Evolutionary conservation across 495 filamentous ascomycete species (phyloP).

Genomic region (Aeminium ludgeri): DNA sequence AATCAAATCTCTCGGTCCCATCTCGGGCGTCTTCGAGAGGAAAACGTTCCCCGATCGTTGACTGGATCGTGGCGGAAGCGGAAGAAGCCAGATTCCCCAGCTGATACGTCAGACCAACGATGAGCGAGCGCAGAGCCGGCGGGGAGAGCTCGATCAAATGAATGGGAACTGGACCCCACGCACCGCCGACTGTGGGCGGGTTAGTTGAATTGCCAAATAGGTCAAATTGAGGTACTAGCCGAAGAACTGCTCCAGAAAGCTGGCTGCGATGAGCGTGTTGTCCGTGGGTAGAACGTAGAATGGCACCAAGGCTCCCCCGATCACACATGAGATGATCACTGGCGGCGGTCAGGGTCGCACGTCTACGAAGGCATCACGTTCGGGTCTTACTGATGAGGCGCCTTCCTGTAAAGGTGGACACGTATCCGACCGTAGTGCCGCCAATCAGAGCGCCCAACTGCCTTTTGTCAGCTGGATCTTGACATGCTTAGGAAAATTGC

Average conservation of each 20-base stretch:
- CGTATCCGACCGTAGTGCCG: slow-evolving; percentile 23
- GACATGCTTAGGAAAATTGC: too few relatives aligned
- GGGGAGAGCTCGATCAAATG: slow-evolving; percentile 26
- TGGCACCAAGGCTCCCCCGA: slow-evolving; percentile 24
- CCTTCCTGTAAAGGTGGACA: slow-evolving; percentile 25
- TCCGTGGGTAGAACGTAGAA: slow-evolving; percentile 22
- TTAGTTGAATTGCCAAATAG: too few relatives aligned
- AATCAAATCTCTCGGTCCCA: slow-evolving; percentile 22
- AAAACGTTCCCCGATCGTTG: slow-evolving; percentile 25
- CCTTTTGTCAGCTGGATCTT: too few relatives aligned
- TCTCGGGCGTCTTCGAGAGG: slow-evolving; percentile 16
- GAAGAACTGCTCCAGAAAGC: slow-evolving; percentile 27
- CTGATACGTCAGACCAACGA: slow-evolving; percentile 26
- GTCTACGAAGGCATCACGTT: too few relatives aligned
- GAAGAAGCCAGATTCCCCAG: slow-evolving; percentile 27
- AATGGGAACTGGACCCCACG: slow-evolving; percentile 23
- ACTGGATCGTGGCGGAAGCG: slow-evolving; percentile 27
- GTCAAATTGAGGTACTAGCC: too few relatives aligned
- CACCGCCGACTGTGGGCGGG: slow-evolving; percentile 15
- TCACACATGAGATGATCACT: slow-evolving; percentile 23
- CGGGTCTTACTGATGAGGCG: slow-evolving; percentile 2
- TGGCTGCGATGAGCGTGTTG: slow-evolving; percentile 21
- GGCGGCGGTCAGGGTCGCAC: slow-evolving; percentile 13
- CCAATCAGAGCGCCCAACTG: slow-evolving; percentile 22
- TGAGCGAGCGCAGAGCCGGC: slow-evolving; percentile 20